These are phyloP conservation scores for Capillidium heterosporum DNA, from an alignment of 371 early-diverging fungal species.

Conservation along the genomic window DNA sequence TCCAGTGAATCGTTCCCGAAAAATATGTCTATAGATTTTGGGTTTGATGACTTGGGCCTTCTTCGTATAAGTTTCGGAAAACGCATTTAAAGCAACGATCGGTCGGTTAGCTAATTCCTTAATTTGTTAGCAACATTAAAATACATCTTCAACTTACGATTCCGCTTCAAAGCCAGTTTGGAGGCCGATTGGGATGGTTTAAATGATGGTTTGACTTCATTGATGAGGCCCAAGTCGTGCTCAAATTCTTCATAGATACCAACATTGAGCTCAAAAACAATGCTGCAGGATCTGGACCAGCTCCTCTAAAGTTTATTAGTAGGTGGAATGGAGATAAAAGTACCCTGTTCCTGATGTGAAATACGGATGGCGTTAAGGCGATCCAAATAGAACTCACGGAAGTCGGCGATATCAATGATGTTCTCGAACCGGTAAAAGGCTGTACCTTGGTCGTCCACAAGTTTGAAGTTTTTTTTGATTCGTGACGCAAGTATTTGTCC, in stretches of 20 bases:
- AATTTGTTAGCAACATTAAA: background rate
- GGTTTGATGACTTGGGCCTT: no score
- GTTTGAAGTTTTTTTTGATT: conserved; percentile 10
- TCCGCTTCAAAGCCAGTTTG: background rate
- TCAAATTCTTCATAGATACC: conserved; percentile 14
- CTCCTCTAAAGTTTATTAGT: conserved; percentile 10
- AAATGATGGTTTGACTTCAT: background rate
- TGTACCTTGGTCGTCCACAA: conserved; percentile 14
- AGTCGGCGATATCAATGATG: conserved; percentile 22
- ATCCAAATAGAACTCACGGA: conserved; percentile 21
- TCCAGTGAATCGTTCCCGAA: no score
- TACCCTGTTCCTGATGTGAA: background rate
- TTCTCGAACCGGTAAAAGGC: conserved; percentile 21
- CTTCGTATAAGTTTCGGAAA: no score
- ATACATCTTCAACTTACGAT: background rate
- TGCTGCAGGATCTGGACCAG: conserved; percentile 20
- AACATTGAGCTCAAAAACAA: conserved; percentile 24
- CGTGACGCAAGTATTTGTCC: conserved; percentile 25
- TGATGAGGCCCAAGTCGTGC: background rate
- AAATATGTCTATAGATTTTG: no score
- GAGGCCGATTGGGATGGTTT: background rate
- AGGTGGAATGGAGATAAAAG: background rate
- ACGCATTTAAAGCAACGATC: no score
- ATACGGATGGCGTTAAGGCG: background rate
- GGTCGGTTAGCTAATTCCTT: no score